Percentiles rank a stretch among this genome's conserved stretches.
phyloP scores from a whole-genome alignment of 106 monocot genomes.

The Iris macrosiphon region DNA sequence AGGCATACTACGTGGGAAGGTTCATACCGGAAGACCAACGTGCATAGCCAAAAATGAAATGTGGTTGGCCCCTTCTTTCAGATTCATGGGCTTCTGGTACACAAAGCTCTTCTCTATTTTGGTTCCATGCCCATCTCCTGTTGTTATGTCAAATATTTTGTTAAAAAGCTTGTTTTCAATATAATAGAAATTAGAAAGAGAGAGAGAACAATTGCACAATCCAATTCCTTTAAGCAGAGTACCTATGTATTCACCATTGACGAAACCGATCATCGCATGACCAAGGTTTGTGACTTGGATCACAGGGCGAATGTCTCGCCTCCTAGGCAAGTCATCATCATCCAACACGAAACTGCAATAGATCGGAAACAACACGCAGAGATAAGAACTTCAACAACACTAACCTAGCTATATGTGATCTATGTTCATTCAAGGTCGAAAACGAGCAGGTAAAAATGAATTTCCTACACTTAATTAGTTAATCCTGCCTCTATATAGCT shows the following conservation, averaged over 20 bases:
- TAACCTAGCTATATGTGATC: no score
- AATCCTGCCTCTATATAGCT: no score
- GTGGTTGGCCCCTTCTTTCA: conserved; percentile 58
- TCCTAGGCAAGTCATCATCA: conserved; percentile 54
- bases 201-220: no score
- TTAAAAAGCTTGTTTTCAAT: no score
- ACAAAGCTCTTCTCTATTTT: conserved; percentile 59
- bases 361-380: no score
- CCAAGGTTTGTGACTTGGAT: conserved; percentile 53
- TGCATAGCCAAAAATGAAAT: conserved; percentile 46
- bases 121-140: conserved; percentile 72
- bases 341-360: conserved; percentile 48
- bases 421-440: no score
- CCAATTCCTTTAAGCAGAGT: no score
- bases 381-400: no score
- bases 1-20: no score
- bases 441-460: no score
- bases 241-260: conserved; percentile 70
- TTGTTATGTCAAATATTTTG: not conserved
- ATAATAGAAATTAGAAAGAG: no score
- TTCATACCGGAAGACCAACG: conserved; percentile 55
- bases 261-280: conserved; percentile 60
- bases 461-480: no score
- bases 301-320: conserved; percentile 62
- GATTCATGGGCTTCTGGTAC: conserved; percentile 42